Evolutionary conservation across 768 basidiomycete species (phyloP).

Genomic region (Russula griseocarnosa): DNA sequence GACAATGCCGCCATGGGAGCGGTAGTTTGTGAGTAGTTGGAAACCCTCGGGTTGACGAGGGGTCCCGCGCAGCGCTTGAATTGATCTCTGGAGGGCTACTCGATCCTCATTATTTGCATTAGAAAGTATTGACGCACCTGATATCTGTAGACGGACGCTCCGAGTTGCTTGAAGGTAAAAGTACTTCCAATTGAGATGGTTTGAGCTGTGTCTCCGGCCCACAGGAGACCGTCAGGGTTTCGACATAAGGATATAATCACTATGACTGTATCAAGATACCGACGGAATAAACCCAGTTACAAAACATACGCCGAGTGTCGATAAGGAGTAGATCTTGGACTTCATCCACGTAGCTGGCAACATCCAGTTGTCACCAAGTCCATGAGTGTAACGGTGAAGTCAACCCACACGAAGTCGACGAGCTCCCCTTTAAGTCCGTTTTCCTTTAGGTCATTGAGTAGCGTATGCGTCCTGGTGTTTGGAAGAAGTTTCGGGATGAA

Average conservation of each 20-base stretch:
- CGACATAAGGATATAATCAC: constrained; percentile 58
- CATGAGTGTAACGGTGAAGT: no score
- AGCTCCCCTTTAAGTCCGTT: constrained; percentile 39
- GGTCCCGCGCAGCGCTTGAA: constrained; percentile 14
- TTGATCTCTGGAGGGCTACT: constrained; percentile 1
- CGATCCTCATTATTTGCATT: background rate
- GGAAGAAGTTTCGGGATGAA: background rate
- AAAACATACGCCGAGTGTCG: constrained; percentile 50
- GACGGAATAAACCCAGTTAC: background rate
- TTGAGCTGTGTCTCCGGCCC: constrained; percentile 79
- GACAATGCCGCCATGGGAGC: constrained; percentile 73
- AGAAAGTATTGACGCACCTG: constrained; percentile 39
- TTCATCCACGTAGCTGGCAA: constrained; percentile 63
- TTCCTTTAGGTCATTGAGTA: constrained; percentile 40
- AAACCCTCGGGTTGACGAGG: constrained; percentile 42
- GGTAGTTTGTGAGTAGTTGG: constrained; percentile 60
- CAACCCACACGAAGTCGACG: constrained; percentile 53
- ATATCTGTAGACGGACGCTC: constrained; percentile 57
- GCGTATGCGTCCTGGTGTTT: constrained; percentile 45
- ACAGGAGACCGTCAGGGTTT: constrained; percentile 66
- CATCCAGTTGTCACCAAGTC: no score
- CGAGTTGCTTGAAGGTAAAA: constrained; percentile 68
- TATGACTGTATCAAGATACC: constrained; percentile 31
- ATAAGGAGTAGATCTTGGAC: constrained; percentile 69
- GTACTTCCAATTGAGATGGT: constrained; percentile 70